A percentile compares a stretch with the other conserved stretches of the same genome.
Evolutionary conservation across 2,329 filamentous ascomycete genomes (phyloP).

Genomic region (Aureobasidium zeae): DNA sequence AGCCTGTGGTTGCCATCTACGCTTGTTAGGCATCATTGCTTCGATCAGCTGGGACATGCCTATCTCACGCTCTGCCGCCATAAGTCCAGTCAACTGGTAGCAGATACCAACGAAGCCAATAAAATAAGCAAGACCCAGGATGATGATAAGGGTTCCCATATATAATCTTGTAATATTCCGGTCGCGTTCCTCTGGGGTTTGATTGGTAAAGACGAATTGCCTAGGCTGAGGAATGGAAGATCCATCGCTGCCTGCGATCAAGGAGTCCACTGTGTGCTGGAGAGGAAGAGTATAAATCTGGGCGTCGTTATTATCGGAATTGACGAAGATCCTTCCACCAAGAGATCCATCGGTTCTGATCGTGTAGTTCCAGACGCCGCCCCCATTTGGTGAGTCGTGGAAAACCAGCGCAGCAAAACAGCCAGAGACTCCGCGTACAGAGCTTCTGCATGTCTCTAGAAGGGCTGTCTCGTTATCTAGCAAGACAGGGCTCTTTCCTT

Average conservation of each 20-base stretch:
- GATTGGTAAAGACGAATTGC: slow-evolving; percentile 68
- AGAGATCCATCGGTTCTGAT: slow-evolving; percentile 66
- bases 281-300: slow-evolving; percentile 72
- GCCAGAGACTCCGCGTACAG: slow-evolving; percentile 51
- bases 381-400: slow-evolving; percentile 64
- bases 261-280: slow-evolving; percentile 66
- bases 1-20: slow-evolving; percentile 66
- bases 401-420: slow-evolving; percentile 72
- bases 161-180: slow-evolving; percentile 59
- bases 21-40: slow-evolving; percentile 75
- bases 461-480: slow-evolving; percentile 50
- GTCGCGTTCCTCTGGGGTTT: slow-evolving; percentile 58
- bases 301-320: slow-evolving; percentile 59
- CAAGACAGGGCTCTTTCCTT: slow-evolving; percentile 48
- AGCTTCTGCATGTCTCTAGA: slow-evolving; percentile 50
- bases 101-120: slow-evolving; percentile 70
- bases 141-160: slow-evolving; percentile 63
- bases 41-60: slow-evolving; percentile 86
- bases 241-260: slow-evolving; percentile 53
- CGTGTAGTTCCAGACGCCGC: slow-evolving; percentile 77
- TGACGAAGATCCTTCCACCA: slow-evolving; percentile 54
- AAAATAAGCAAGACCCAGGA: slow-evolving; percentile 70
- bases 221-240: slow-evolving; percentile 35
- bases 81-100: slow-evolving; percentile 78
- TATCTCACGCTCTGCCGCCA: slow-evolving; percentile 74